Evolutionary conservation across 1,284 basidiomycete species (phyloP).

Genomic region (Xanthoconium separans): DNA sequence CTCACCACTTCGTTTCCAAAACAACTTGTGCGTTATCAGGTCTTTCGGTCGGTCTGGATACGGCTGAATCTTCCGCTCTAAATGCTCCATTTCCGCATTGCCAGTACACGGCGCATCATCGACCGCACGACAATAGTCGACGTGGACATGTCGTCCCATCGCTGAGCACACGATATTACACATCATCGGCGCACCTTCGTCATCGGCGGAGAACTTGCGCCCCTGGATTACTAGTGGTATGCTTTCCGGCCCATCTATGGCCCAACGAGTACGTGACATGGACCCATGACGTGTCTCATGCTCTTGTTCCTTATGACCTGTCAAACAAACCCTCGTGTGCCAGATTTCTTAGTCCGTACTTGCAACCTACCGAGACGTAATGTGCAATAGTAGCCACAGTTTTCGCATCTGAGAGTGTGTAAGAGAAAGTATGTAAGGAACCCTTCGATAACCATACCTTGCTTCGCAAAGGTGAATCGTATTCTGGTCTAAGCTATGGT

Average conservation of each 20-base stretch:
- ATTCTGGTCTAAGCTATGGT: slow-evolving; percentile 43
- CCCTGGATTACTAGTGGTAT: not conserved
- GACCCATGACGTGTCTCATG: slow-evolving; percentile 57
- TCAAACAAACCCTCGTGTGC: not conserved
- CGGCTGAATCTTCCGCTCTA: slow-evolving; percentile 42
- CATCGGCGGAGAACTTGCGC: not conserved
- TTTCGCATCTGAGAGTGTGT: slow-evolving; percentile 41
- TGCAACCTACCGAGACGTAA: slow-evolving; percentile 46
- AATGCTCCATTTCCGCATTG: slow-evolving; percentile 47
- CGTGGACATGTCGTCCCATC: slow-evolving; percentile 54
- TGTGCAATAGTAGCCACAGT: slow-evolving; percentile 60
- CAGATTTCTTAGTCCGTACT: too few species aligned
- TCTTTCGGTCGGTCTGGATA: slow-evolving; percentile 51
- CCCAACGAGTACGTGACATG: not conserved
- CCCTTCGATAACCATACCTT: slow-evolving; percentile 30
- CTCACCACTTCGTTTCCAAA: slow-evolving; percentile 55
- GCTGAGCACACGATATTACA: slow-evolving; percentile 56
- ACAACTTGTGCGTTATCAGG: slow-evolving; percentile 51
- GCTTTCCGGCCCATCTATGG: not conserved
- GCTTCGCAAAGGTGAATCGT: slow-evolving; percentile 52
- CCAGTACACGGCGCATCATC: slow-evolving; percentile 38
- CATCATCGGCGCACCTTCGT: slow-evolving; percentile 59
- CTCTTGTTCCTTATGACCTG: not conserved
- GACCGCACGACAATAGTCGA: slow-evolving; percentile 53
- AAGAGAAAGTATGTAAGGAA: slow-evolving; percentile 29